Evolutionary conservation across 306 rosid genomes (phyloP), one percentile per base, ranked within the genome.

Genomic region (Ammopiptanthus mongolicus): DNA sequence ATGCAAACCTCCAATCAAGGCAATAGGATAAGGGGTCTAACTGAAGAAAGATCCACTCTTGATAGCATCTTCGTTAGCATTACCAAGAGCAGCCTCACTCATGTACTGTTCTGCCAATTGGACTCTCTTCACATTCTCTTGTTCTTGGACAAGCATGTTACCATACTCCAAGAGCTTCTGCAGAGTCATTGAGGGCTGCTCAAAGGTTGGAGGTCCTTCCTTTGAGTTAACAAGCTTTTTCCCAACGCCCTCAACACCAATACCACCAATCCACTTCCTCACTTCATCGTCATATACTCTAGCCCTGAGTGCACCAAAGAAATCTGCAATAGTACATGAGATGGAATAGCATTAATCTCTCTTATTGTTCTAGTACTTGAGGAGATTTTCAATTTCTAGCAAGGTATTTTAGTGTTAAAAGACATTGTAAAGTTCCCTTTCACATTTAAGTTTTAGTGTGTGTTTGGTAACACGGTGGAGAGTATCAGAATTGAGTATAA

Each of bases 61-160:
- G 21, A 89, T 87, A 11, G 93, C 75, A 82, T 87, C 93, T 33
- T 68, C 14, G 31, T 89, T 89, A 18, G 93, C 93, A 59, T 89
- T 79, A 55, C 93, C 91, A 76, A 89, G 93, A 81, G 93, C 88
- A 69, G 91, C 93, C 69, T 83, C 89, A 0, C 61, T 83, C 91
- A 89, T 60, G 86, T 89, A 89, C 84, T 89, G 78, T 78, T 89
- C 91, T 1, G 93, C 93, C 86, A 89, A 81, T 23, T 89, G 93
- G 74, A 89, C 93, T 83, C 93, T 86, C 91, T 89, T 89, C 66
- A 89, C 93, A 22, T 89, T 89, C 79, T 89, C 93, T 76, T 89
- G 93, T 73, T 89, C 93, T 68, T 84, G 82, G 64, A 89, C 93
- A 70, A 89, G 89, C 93, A 86, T 84, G 85, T 81, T 48, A 12